These are phyloP conservation scores for Sarcodon aspratus DNA, from an alignment of 768 basidiomycete species.

Conservation along the genomic window DNA sequence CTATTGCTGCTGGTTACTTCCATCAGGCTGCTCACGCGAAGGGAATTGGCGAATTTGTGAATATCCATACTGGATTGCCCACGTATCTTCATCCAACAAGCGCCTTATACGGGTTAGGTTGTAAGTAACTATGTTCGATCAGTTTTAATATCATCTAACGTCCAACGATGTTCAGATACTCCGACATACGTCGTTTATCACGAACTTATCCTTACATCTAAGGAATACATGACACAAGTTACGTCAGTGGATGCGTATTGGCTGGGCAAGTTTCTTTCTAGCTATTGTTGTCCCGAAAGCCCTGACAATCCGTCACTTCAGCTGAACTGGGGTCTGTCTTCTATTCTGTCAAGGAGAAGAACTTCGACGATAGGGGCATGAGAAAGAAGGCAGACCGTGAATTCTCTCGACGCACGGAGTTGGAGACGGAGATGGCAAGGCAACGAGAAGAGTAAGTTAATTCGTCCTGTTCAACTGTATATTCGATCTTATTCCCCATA, in stretches of 20 bases:
- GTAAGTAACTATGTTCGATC: constrained; percentile 33
- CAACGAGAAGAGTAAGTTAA: constrained; percentile 58
- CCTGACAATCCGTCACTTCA: constrained; percentile 14
- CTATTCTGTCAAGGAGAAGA: constrained; percentile 96
- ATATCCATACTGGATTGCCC: constrained; percentile 88
- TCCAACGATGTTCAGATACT: constrained; percentile 45
- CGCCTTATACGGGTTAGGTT: constrained; percentile 92
- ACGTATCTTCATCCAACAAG: constrained; percentile 96
- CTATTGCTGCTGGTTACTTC: constrained; percentile 96
- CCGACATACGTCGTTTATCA: constrained; percentile 97
- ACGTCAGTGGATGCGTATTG: constrained; percentile 96
- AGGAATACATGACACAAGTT: constrained; percentile 99
- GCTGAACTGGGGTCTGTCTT: constrained; percentile 94
- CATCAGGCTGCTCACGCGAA: constrained; percentile 97
- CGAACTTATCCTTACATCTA: constrained; percentile 89
- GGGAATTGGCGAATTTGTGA: constrained; percentile 98
- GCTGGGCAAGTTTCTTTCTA: constrained; percentile 52
- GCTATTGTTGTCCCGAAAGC: not conserved
- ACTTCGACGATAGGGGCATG: constrained; percentile 83
- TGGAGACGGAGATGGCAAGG: constrained; percentile 85
- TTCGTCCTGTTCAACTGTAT: not conserved
- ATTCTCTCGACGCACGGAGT: constrained; percentile 83
- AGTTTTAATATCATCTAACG: not conserved
- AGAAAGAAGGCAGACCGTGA: constrained; percentile 75
- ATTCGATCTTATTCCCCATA: constrained; percentile 3